These are phyloP conservation scores for Pulveroboletus sp. DNA, from an alignment of 768 basidiomycete genomes.

Conservation along the genomic window DNA sequence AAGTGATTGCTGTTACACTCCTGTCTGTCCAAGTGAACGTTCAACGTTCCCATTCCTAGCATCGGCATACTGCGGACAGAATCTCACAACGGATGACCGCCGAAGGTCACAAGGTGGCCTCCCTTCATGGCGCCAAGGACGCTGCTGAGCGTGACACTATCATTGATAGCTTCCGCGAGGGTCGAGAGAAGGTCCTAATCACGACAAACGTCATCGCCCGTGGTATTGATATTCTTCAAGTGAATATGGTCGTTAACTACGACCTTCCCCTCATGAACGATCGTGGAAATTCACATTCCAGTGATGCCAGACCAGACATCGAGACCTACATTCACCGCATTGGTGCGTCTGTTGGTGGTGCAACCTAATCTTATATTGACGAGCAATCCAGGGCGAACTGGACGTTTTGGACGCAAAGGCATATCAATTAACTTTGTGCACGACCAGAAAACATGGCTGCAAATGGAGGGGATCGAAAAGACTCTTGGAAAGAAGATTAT, in stretches of 20 bases:
- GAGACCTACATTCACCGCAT: constrained; percentile 99
- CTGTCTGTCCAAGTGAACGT: not conserved
- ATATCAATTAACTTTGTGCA: constrained; percentile 98
- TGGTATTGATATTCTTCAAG: constrained; percentile 97
- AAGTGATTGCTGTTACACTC: constrained; percentile 19
- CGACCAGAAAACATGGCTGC: constrained; percentile 77
- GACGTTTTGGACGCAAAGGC: constrained; percentile 95
- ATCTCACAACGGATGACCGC: constrained; percentile 86
- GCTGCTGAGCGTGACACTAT: constrained; percentile 83
- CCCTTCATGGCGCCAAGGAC: constrained; percentile 92
- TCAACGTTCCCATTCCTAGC: constrained; percentile 42
- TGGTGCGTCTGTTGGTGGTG: constrained; percentile 46
- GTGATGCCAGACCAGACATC: constrained; percentile 71
- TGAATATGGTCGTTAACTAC: constrained; percentile 99
- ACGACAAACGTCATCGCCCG: constrained; percentile 98
- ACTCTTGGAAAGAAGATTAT: constrained; percentile 73
- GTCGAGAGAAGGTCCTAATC: constrained; percentile 94
- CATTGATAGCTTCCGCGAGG: constrained; percentile 94
- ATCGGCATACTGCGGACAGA: constrained; percentile 87
- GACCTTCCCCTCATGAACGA: constrained; percentile 87
- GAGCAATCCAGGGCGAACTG: constrained; percentile 76
- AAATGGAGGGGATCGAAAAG: constrained; percentile 88
- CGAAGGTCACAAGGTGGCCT: constrained; percentile 95
- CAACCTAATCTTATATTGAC: not conserved
- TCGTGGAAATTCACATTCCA: constrained; percentile 39